A percentile compares a stretch with the other conserved stretches of the same genome.
Evolutionary conservation across 2,329 filamentous ascomycete genomes (phyloP).

Genomic region (Pseudogymnoascus sp.): DNA sequence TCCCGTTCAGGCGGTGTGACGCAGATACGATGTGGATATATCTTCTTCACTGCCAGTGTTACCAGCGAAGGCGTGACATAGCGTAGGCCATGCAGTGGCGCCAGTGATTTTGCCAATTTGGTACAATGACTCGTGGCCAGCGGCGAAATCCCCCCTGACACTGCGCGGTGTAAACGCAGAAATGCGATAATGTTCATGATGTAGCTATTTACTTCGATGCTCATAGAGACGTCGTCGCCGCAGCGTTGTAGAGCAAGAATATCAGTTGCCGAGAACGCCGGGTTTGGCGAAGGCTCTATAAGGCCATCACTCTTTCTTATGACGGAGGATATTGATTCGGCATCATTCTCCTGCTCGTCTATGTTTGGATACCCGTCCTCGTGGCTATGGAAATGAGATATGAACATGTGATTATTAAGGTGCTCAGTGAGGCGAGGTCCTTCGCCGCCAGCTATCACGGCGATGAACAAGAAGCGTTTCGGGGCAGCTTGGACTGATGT

Average conservation of each 20-base stretch:
- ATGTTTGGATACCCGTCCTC: constrained; percentile 66
- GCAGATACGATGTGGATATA: constrained; percentile 76
- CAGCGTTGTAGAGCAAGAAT: constrained; percentile 35
- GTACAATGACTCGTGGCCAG: constrained; percentile 70
- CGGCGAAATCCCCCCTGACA: constrained; percentile 69
- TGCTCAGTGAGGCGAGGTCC: constrained; percentile 44
- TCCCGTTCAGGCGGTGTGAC: constrained; percentile 64
- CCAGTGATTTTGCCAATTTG: constrained; percentile 61
- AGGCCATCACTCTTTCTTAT: constrained; percentile 21
- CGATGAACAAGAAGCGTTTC: constrained; percentile 70
- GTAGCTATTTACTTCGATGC: constrained; percentile 73
- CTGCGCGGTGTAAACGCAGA: constrained; percentile 77
- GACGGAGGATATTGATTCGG: constrained; percentile 24
- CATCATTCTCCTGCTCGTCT: constrained; percentile 34
- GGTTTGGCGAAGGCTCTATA: constrained; percentile 14
- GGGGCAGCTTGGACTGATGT: constrained; percentile 67
- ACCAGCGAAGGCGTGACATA: constrained; percentile 82
- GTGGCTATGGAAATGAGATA: constrained; percentile 75
- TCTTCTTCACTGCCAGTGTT: constrained; percentile 71
- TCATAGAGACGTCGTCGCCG: constrained; percentile 51
- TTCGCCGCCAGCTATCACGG: constrained; percentile 51
- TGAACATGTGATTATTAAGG: constrained; percentile 74
- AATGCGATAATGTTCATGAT: constrained; percentile 82
- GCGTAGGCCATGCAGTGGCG: constrained; percentile 69
- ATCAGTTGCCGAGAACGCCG: constrained; percentile 24